Evolutionary conservation across 495 filamentous ascomycete genomes (phyloP), one percentile per base, ranked within the genome.

Genomic region (Cercophora scortea): DNA sequence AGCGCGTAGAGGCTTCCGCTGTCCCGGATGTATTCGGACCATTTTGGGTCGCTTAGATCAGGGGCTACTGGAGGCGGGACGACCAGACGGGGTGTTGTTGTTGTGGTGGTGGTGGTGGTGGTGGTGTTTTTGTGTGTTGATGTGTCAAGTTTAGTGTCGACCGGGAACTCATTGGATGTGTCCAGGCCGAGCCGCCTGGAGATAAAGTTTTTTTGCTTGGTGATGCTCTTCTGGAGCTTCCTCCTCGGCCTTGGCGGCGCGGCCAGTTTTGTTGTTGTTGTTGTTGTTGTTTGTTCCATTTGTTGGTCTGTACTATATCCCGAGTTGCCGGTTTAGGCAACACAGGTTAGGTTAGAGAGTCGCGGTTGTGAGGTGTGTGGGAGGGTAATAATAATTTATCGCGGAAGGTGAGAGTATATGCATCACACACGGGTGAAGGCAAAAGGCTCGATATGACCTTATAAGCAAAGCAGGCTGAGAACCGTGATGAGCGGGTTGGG

Each of bases 191-290:
- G 33, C 51, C 63, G 53, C 50, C 46, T 56, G 12, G 43, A 9
- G 4, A 32, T 52, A 61, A 25, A 59, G 60, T 45, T 64, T 59
- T 59, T 61, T 44, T 61, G 62, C 53, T 64, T 71, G 18, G 57
- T 45, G 42, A 65, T 52, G 33, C 55, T 56, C 47, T 75, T 76
- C 50, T 72, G 71, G 42, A 73, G 65, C 54, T 70, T 75, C 51
- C 57, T 65, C 60, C 42, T 55, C 60, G 17, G 60, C 42, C 57
- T 61, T 64, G 46, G 50, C 54, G 58, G 57, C 6, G 57, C 51
- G 46, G 51, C 61, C 57, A 59, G 54, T 36, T 62, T 66, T n/a
- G 54, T 56, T 54, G 59, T 63, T 43, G 70, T 65, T 69, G 73
- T 71, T 55, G 54, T 59, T 59, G 44, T 57, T 59, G 38, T 2